Percentiles rank a stretch among this genome's conserved stretches.
These are phyloP conservation scores for Trichomonascaceae sp. DNA, from an alignment of 1,139 yeast species.

Conservation along the genomic window DNA sequence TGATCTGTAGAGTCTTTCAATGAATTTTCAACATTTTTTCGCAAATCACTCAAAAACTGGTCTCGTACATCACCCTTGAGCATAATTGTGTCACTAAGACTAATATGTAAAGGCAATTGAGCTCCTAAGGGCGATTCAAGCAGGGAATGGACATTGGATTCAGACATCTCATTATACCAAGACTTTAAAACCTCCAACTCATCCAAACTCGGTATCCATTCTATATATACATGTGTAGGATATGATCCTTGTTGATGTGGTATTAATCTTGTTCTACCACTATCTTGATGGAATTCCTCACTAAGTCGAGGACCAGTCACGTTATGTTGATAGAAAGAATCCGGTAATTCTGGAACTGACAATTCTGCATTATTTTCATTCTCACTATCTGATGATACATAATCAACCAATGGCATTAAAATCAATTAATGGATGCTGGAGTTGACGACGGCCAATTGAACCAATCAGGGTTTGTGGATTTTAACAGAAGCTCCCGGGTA, in stretches of 20 bases:
- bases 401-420: slow-evolving; percentile 12
- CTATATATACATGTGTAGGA: slow-evolving; percentile 33
- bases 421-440: background rate
- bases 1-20: background rate
- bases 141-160: slow-evolving; percentile 18
- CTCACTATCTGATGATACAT: slow-evolving; percentile 13
- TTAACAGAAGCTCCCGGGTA: background rate
- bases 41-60: slow-evolving; percentile 13
- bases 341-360: slow-evolving; percentile 25
- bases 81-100: slow-evolving; percentile 32
- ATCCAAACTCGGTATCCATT: slow-evolving; percentile 24
- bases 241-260: slow-evolving; percentile 30
- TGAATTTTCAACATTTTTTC: background rate
- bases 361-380: background rate
- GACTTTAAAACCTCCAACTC: slow-evolving; percentile 3
- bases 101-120: slow-evolving; percentile 29
- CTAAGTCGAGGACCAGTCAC: slow-evolving; percentile 22
- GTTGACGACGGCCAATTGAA: background rate
- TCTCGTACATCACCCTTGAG: slow-evolving; percentile 20
- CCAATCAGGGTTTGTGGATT: background rate
- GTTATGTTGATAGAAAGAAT: slow-evolving; percentile 26
- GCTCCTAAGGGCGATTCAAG: slow-evolving; percentile 25
- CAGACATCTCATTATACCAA: background rate
- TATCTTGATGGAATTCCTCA: slow-evolving; percentile 21
- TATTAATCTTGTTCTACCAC: slow-evolving; percentile 23